Evolutionary conservation across 257 asterid genomes (phyloP).

Genomic region (Paulownia fortunei): DNA sequence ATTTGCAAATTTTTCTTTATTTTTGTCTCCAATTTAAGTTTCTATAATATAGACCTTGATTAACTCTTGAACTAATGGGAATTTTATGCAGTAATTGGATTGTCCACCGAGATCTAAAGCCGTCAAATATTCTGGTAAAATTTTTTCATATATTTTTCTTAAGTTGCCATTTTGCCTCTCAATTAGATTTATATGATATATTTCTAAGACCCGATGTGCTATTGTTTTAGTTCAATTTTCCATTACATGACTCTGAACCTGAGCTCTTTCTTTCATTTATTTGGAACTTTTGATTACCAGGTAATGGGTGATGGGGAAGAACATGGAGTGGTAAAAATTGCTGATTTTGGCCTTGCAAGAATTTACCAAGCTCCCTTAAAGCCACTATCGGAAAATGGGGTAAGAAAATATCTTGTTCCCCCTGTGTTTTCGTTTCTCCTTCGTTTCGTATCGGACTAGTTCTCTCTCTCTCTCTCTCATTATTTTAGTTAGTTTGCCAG

Average conservation of each 20-base stretch:
- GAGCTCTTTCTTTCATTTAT: constrained; percentile 29
- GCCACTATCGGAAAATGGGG: constrained; percentile 94
- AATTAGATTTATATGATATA: background rate
- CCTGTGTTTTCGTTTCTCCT: background rate
- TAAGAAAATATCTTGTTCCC: constrained; percentile 38
- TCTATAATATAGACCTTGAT: background rate
- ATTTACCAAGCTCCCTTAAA: constrained; percentile 92
- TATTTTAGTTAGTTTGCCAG: constrained; percentile 5
- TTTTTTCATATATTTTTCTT: constrained; percentile 19
- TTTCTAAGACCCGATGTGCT: background rate
- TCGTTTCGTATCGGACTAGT: too few species aligned
- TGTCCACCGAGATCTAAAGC: constrained; percentile 96
- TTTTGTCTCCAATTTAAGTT: constrained; percentile 14
- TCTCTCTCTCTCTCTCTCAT: constrained; percentile 11
- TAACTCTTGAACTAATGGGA: constrained; percentile 24
- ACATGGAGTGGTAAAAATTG: constrained; percentile 95
- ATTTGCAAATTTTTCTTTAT: constrained; percentile 11
- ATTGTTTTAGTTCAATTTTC: constrained; percentile 15
- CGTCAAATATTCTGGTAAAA: constrained; percentile 91
- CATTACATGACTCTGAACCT: background rate
- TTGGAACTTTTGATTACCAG: constrained; percentile 44
- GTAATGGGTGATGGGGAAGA: constrained; percentile 99
- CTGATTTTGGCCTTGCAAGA: constrained; percentile 99
- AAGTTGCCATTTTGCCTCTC: constrained; percentile 11
- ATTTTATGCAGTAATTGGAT: constrained; percentile 90